These are phyloP conservation scores for Ogataea methanolica DNA, from an alignment of 805 yeast species.

Conservation along the genomic window DNA sequence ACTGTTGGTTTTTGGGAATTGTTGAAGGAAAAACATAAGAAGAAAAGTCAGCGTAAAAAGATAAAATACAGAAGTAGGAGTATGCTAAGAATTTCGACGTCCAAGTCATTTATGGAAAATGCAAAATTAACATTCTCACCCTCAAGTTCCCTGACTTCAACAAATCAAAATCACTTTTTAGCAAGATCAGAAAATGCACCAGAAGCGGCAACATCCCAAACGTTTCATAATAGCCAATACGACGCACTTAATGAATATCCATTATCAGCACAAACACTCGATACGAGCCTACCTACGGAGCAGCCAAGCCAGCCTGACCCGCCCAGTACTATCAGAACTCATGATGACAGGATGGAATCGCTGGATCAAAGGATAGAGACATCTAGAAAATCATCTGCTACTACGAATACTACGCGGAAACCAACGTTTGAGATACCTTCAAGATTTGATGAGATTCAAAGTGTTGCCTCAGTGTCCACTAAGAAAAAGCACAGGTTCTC, in stretches of 20 bases:
- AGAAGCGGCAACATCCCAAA: not conserved
- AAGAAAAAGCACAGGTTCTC: conserved; percentile 10
- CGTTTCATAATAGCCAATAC: too few relatives aligned
- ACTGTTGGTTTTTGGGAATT: conserved; percentile 74
- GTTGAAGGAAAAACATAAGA: conserved; percentile 48
- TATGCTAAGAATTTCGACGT: conserved; percentile 25
- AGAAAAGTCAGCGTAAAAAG: conserved; percentile 27
- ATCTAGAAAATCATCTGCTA: too few relatives aligned
- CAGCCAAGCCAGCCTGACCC: too few relatives aligned
- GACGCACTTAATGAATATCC: too few relatives aligned
- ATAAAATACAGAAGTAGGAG: conserved; percentile 25
- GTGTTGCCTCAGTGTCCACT: not conserved
- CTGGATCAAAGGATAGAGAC: too few relatives aligned
- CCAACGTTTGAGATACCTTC: too few relatives aligned
- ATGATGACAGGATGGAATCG: too few relatives aligned
- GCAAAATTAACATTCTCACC: conserved; percentile 17
- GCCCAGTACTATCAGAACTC: too few relatives aligned
- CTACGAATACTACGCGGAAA: too few relatives aligned
- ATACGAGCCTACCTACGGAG: too few relatives aligned
- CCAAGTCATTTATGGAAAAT: conserved; percentile 21
- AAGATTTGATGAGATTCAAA: not conserved
- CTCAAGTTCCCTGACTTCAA: conserved; percentile 9
- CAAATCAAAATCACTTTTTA: conserved; percentile 5
- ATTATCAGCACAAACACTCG: too few relatives aligned
- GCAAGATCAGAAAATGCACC: not conserved